Base-by-base conservation (phyloP, 352 stramenopile species). In the Pythium periplocum region DNA sequence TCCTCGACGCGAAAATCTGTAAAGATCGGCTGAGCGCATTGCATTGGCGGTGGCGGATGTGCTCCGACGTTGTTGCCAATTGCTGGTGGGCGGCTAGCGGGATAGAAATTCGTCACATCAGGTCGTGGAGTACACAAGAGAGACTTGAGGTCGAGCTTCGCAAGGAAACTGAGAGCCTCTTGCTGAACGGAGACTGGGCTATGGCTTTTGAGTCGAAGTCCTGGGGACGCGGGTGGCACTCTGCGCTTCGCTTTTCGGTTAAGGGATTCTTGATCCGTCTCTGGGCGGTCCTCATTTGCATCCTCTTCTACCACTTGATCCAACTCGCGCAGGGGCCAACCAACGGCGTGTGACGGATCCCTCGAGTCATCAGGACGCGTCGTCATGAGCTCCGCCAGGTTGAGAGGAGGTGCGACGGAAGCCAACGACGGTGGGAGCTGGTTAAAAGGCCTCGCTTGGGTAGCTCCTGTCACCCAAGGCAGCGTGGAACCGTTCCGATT, bases 101-200 rank as follows among this genome's bases (percentile, higher is more conserved):
- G 55, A 2, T 58, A 43, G 35, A 68, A 68, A 6, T n/a, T 56
- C 34, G 47, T 66, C 10, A 89, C 55, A n/a, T 86, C 72, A 1
- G 78, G 78, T 4, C 76, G 69, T 6, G 76, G 78, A 6, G 77
- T 81, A 38, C 79, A 61, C 33, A 89, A 51, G 17, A 89, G 62
- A n/a, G 67, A 51, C 48, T 86, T 86, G 11, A 89, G 55, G 32
- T 89, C 72, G 40, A 89, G 51, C 8, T 72, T 77, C 49, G 86
- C 78, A 3, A 89, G 64, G 38, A 86, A 84, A 4, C 60, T 56
- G 12, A 84, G 51, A 2, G 78, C 74, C 51, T 86, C 73, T 43
- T 78, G 57, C 5, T 85, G 64, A 11, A 83, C 30, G 12, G 39
- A 42, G 1, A 4, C 4, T 8, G 51, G 6, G 7, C 42, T 54